Evolutionary conservation across 78 protist genomes (phyloP).

Genomic region (Isochrysis galbana): DNA sequence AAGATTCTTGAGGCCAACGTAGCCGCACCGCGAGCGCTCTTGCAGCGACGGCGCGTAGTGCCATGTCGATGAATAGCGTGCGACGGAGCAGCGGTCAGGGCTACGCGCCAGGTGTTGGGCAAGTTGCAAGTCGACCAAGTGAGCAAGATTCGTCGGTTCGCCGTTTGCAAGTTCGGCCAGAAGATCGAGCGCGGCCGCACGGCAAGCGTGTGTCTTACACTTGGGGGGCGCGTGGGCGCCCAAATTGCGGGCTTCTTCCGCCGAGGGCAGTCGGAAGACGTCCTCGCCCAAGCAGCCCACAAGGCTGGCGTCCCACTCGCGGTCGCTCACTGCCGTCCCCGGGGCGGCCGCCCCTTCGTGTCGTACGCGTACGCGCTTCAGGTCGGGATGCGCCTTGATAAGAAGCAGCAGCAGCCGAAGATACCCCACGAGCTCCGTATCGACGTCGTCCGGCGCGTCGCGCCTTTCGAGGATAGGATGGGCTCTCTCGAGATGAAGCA

Average conservation of each 20-base stretch:
- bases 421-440: background rate
- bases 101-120: background rate
- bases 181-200: conserved; percentile 1
- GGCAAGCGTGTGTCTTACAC: conserved; percentile 30
- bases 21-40: conserved; percentile 69
- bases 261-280: background rate
- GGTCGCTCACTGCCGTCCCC: background rate
- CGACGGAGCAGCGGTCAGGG: background rate
- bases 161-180: conserved; percentile 4
- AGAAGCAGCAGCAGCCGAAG: background rate
- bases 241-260: background rate
- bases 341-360: background rate
- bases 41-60: background rate
- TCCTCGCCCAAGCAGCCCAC: background rate
- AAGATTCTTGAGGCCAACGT: conserved; percentile 77
- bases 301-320: no score
- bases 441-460: background rate
- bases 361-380: background rate
- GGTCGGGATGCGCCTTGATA: background rate
- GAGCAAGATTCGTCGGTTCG: background rate
- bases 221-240: conserved; percentile 30
- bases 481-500: background rate
- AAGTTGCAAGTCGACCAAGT: background rate
- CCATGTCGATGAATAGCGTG: background rate
- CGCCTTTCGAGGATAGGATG: background rate